Evolutionary conservation across 257 asterid genomes (phyloP), one percentile per base, ranked within the genome.

Genomic region (Rehmannia glutinosa): DNA sequence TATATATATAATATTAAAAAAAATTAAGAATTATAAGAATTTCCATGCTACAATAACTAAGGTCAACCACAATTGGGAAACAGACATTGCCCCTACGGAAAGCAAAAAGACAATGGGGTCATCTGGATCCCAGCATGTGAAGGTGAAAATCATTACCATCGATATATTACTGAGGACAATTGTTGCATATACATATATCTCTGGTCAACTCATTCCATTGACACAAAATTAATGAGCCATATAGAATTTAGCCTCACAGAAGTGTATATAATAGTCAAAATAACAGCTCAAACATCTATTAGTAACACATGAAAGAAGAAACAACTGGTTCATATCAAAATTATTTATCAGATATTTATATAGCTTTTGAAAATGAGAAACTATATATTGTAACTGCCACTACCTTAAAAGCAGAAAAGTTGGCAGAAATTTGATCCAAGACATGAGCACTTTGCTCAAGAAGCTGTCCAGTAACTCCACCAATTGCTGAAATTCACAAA

Each of bases 371-470:
- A 24, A 28, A 30, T 27, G 55, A 32, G 69, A 62, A 46, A 16
- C 25, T 9, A 55, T 27, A 33, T 28, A 47, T 28, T 68, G 52
- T 61, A 77, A 47, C 13, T 23, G 32, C 63, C 38, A 56, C 68
- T 75, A 93, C 97, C 97, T 88, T 80, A 70, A 68, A 79, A 76
- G 84, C 42, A 60, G 81, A 62, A 74, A 90, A 86, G 66, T 93
- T 93, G 51, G 90, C 82, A 68, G 92, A 88, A 73, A 90, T 85
- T 78, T 84, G 88, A 73, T 84, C 96, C 83, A 93, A 77, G 59
- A 85, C 87, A 25, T 79, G 85, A 62, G 95, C 89, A 71, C 43
- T 84, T 83, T 86, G 89, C 85, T 90, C 87, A 73, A 86, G 95
- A 62, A 86, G 87, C 72, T 79, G 89, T 33, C 95, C 95, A 62